phyloP scores from a whole-genome alignment of 2,329 filamentous ascomycete species.

The Phialemonium atrogriseum region DNA sequence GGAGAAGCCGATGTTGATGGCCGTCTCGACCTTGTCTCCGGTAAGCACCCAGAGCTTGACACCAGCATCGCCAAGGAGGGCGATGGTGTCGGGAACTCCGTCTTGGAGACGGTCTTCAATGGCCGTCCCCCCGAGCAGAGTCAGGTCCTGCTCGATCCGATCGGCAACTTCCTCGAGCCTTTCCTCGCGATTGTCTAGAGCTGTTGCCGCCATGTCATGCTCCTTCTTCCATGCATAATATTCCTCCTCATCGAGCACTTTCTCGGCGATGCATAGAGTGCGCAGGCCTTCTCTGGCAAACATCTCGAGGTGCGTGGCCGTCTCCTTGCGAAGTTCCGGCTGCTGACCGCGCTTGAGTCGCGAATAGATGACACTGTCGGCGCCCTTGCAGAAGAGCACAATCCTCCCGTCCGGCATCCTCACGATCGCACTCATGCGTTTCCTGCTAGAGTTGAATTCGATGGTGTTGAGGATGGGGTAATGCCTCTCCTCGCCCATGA shows the following conservation, averaged over 20 bases:
- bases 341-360: conserved; percentile 81
- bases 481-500: conserved; percentile 75
- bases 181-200: conserved; percentile 80
- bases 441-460: conserved; percentile 94
- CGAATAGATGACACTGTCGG: conserved; percentile 94
- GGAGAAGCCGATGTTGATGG: conserved; percentile 99
- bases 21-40: conserved; percentile 97
- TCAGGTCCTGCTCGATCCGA: conserved; percentile 82
- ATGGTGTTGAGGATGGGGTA: conserved; percentile 90
- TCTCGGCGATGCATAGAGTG: conserved; percentile 87
- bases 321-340: conserved; percentile 69
- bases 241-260: conserved; percentile 70
- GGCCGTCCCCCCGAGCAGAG: conserved; percentile 83
- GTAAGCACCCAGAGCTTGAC: conserved; percentile 99
- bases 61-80: conserved; percentile 80
- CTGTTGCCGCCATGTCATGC: conserved; percentile 78
- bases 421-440: conserved; percentile 96
- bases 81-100: conserved; percentile 92
- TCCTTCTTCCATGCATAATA: conserved; percentile 79
- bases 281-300: conserved; percentile 92
- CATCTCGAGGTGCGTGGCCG: conserved; percentile 91
- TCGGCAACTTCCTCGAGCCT: conserved; percentile 88
- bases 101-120: conserved; percentile 97
- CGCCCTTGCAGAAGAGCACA: conserved; percentile 91
- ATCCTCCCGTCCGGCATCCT: conserved; percentile 89